Evolutionary conservation across 2,329 filamentous ascomycete species (phyloP).

Genomic region (Dothidotthia symphoricarpi): DNA sequence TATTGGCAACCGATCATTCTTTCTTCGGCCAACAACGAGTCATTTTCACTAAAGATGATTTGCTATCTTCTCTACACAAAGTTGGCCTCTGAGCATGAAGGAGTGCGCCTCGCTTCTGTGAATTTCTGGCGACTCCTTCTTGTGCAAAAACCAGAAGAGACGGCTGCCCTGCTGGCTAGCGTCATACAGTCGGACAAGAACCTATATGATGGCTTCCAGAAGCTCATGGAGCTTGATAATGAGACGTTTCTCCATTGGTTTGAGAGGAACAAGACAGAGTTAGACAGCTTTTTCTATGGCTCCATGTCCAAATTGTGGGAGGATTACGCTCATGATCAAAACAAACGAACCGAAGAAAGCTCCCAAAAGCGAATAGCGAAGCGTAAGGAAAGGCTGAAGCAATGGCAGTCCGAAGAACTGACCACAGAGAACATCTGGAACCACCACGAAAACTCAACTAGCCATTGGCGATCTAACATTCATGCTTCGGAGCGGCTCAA

Average conservation of each 20-base stretch:
- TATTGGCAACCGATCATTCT: slow-evolving; percentile 96
- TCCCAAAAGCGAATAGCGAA: slow-evolving; percentile 68
- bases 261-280: slow-evolving; percentile 71
- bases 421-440: slow-evolving; percentile 69
- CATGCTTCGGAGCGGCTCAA: slow-evolving; percentile 90
- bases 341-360: slow-evolving; percentile 73
- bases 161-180: slow-evolving; percentile 69
- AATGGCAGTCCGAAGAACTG: slow-evolving; percentile 71
- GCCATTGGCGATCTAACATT: slow-evolving; percentile 93
- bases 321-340: slow-evolving; percentile 79
- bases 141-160: slow-evolving; percentile 87
- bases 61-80: slow-evolving; percentile 94
- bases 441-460: slow-evolving; percentile 82
- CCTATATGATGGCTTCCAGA: slow-evolving; percentile 74
- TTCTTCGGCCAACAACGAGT: slow-evolving; percentile 71
- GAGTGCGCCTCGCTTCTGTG: slow-evolving; percentile 72
- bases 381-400: slow-evolving; percentile 76
- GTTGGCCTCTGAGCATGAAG: slow-evolving; percentile 66
- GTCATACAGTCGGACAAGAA: slow-evolving; percentile 67
- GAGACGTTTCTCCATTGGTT: slow-evolving; percentile 86
- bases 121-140: slow-evolving; percentile 88
- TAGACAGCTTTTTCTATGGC: slow-evolving; percentile 81
- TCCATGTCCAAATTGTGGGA: slow-evolving; percentile 83
- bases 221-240: slow-evolving; percentile 83
- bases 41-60: slow-evolving; percentile 78